These are phyloP conservation scores for Inga laurina DNA, from an alignment of 306 rosid species.

Conservation along the genomic window DNA sequence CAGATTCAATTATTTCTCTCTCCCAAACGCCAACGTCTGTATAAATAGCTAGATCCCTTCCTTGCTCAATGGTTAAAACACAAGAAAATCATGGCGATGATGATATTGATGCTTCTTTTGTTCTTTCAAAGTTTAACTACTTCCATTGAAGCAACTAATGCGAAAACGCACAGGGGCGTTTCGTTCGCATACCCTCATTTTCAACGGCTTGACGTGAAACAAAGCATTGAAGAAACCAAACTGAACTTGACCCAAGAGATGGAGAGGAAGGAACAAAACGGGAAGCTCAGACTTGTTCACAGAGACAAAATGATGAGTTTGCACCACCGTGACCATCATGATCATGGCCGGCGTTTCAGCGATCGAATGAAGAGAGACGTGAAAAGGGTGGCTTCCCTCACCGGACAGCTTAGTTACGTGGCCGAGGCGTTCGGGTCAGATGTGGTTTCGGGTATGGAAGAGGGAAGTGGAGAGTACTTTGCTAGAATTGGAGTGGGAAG, in stretches of 20 bases:
- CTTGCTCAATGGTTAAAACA: neutral
- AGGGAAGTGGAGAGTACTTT: constrained; percentile 90
- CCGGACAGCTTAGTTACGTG: neutral
- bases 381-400: constrained; percentile 41
- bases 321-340: neutral
- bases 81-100: neutral
- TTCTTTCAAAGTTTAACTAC: neutral
- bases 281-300: constrained; percentile 54
- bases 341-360: constrained; percentile 19
- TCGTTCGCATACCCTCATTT: neutral
- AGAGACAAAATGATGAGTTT: constrained; percentile 40
- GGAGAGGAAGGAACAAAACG: constrained; percentile 15
- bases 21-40: neutral
- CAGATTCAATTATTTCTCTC: neutral
- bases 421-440: constrained; percentile 62
- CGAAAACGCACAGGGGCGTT: neutral
- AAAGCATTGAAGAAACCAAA: neutral
- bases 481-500: constrained; percentile 80
- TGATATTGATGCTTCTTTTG: neutral
- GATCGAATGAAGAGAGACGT: constrained; percentile 52
- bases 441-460: constrained; percentile 75
- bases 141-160: neutral
- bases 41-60: neutral
- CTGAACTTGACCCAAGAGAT: constrained; percentile 32
- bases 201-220: neutral